Evolutionary conservation across 2,329 filamentous ascomycete species (phyloP).

Genomic region (Alternaria ethzedia): DNA sequence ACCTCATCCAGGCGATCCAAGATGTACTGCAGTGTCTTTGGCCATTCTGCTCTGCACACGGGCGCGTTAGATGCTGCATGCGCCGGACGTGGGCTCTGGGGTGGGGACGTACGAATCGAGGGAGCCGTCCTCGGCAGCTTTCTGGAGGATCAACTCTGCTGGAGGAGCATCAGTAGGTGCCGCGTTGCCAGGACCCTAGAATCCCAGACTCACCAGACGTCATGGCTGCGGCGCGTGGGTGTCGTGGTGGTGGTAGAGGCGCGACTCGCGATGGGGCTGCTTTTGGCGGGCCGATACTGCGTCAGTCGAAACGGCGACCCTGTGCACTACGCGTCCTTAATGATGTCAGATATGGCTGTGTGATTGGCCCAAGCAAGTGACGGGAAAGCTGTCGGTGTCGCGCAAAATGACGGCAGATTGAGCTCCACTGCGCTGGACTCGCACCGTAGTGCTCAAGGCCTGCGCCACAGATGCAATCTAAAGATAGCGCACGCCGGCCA

Average conservation of each 20-base stretch:
- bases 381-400: background rate
- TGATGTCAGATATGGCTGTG: background rate
- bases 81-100: background rate
- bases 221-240: constrained; percentile 21
- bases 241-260: background rate
- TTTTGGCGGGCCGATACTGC: background rate
- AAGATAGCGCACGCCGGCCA: background rate
- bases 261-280: constrained; percentile 6
- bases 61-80: constrained; percentile 35
- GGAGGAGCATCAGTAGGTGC: constrained; percentile 17
- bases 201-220: constrained; percentile 20
- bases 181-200: background rate
- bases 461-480: constrained; percentile 10
- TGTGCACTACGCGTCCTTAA: background rate
- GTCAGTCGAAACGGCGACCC: constrained; percentile 1
- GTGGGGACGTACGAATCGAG: constrained; percentile 61
- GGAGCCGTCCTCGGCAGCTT: constrained; percentile 63
- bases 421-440: background rate
- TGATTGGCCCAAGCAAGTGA: background rate
- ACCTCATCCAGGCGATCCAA: constrained; percentile 73
- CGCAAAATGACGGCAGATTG: constrained; percentile 13
- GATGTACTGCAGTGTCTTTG: constrained; percentile 68
- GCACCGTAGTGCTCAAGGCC: background rate
- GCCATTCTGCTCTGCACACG: constrained; percentile 69
- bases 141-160: constrained; percentile 60